These are phyloP conservation scores for Psilocybe cyanescens DNA, from an alignment of 768 basidiomycete genomes.

Conservation along the genomic window DNA sequence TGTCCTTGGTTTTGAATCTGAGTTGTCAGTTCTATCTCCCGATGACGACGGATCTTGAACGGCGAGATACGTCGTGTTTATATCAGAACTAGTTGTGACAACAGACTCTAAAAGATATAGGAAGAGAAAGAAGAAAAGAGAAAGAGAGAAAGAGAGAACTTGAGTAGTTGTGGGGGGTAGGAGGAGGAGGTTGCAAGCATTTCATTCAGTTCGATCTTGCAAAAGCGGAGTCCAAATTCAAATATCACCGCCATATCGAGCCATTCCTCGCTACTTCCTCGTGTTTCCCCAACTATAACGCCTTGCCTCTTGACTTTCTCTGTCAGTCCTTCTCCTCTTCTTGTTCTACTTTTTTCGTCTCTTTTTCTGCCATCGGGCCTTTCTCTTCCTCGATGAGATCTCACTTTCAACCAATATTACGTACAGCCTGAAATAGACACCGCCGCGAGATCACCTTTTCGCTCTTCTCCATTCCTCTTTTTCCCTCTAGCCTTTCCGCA, in stretches of 20 bases:
- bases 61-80: conserved; percentile 19
- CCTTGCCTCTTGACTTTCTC: conserved; percentile 5
- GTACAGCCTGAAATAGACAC: conserved; percentile 4
- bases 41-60: conserved; percentile 65
- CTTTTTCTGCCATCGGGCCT: conserved; percentile 11
- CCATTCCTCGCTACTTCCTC: conserved; percentile 20
- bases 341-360: conserved; percentile 8
- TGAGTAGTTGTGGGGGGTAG: conserved; percentile 14
- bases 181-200: conserved; percentile 22
- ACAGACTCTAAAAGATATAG: neutral
- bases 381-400: conserved; percentile 11
- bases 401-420: conserved; percentile 1
- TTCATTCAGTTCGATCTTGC: conserved; percentile 31
- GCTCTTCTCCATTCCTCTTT: neutral
- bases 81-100: neutral
- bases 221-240: conserved; percentile 36
- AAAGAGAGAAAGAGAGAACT: conserved; percentile 11
- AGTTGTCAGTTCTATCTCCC: conserved; percentile 58
- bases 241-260: conserved; percentile 30
- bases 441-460: conserved; percentile 3
- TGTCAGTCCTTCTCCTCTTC: conserved; percentile 1
- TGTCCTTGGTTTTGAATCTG: conserved; percentile 45
- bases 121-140: conserved; percentile 1
- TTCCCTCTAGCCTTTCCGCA: neutral
- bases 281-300: neutral